A percentile compares a stretch with the other conserved stretches of the same genome.
These are phyloP conservation scores for Apiotrichum porosum DNA, from an alignment of 1,284 basidiomycete genomes.

Conservation along the genomic window DNA sequence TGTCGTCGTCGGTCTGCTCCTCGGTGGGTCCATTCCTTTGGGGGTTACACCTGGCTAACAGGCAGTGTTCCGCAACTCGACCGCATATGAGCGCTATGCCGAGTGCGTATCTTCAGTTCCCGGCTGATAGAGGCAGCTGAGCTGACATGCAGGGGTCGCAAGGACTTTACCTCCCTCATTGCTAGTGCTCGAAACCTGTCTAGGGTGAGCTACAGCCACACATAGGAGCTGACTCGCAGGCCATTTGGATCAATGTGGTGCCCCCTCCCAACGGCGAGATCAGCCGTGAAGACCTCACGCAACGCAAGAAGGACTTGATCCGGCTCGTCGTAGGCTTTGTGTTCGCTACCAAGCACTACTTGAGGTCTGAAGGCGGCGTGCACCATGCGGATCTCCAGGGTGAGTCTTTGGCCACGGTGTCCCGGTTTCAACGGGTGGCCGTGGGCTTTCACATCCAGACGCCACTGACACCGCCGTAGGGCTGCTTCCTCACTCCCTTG, in stretches of 20 bases:
- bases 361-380: slow-evolving; percentile 42
- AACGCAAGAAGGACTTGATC: slow-evolving; percentile 66
- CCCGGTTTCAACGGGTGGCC: no score
- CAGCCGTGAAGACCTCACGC: slow-evolving; percentile 55
- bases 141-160: slow-evolving; percentile 62
- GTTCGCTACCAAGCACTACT: slow-evolving; percentile 41
- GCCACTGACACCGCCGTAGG: slow-evolving; percentile 17
- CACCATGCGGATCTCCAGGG: slow-evolving; percentile 43
- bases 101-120: slow-evolving; percentile 31
- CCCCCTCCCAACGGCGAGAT: slow-evolving; percentile 50
- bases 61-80: slow-evolving; percentile 58
- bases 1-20: slow-evolving; percentile 67
- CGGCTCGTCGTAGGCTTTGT: slow-evolving; percentile 57
- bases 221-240: slow-evolving; percentile 19
- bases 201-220: slow-evolving; percentile 36
- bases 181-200: slow-evolving; percentile 59
- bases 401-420: no score
- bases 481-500: slow-evolving; percentile 31
- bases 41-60: no score
- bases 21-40: slow-evolving; percentile 16
- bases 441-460: no score
- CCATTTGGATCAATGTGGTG: slow-evolving; percentile 73
- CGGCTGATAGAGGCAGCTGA: no score
- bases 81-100: slow-evolving; percentile 46
- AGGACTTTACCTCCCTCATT: slow-evolving; percentile 58